phyloP scores from a whole-genome alignment of 192 early-diverging fungal species.

The Coemansia sp. region DNA sequence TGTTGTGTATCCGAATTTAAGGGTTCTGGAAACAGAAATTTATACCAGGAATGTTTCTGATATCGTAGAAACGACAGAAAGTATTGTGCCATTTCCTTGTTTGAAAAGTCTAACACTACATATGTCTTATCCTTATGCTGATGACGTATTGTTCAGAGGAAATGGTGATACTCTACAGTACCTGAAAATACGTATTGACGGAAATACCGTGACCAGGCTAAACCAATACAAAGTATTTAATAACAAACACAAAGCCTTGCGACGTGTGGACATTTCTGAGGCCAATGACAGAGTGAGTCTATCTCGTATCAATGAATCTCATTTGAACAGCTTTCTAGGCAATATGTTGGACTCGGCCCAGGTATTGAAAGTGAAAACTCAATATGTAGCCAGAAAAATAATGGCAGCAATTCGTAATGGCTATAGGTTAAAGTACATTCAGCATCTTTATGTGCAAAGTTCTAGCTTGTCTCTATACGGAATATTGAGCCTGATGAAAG shows the following conservation, averaged over 20 bases:
- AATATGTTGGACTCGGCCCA: neutral
- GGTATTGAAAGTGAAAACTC: neutral
- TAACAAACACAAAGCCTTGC: neutral
- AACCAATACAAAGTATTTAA: neutral
- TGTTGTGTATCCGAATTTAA: conserved; percentile 5
- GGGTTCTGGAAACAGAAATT: neutral
- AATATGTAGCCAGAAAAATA: neutral
- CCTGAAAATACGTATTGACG: neutral
- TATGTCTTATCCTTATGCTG: neutral
- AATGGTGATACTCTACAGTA: conserved; percentile 1
- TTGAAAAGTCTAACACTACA: neutral
- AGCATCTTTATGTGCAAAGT: neutral
- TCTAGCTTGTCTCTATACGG: neutral
- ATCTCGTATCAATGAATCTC: no score
- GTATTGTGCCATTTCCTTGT: neutral
- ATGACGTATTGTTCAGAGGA: conserved; percentile 11
- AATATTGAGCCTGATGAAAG: neutral
- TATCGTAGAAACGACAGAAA: neutral
- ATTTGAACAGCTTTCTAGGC: neutral
- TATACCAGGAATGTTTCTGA: no score
- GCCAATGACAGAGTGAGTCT: no score
- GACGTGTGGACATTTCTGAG: neutral
- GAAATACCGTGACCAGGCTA: neutral
- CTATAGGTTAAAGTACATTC: neutral
- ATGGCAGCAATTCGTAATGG: neutral